Base-by-base conservation (phyloP, 2,329 filamentous ascomycete genomes). In the Cladophialophora bantiana region DNA sequence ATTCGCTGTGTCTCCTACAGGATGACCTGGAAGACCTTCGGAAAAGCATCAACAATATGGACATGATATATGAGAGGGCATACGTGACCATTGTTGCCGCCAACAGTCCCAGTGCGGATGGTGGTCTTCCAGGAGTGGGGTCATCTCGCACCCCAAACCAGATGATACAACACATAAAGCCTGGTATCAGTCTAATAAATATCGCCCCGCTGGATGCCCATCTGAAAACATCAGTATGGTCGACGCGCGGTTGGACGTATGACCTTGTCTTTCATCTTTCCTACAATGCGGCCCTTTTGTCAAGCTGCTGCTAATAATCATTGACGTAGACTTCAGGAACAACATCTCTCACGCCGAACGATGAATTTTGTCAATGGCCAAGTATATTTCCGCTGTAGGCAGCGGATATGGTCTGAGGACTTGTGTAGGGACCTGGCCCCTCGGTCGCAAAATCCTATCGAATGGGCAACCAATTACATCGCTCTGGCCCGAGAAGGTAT, bases 1-100 rank as follows among this genome's bases (percentile, higher is more conserved):
- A 63, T 35, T 55, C 50, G 31, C 53, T 55, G 35, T 63, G 60
- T 12, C 35, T 63, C 18, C 31, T 55, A 13, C 60, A 63, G n/a
- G 50, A 63, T 18, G 60, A 63, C 31, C 26, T 42, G 15, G 52
- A 34, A 13, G 50, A 63, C 15, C 35, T 34, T 20, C 12, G 31
- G 9, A 15, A 38, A 12, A 38, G 32, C 13, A 63, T 63, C 18
- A 38, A 10, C 4, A 40, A 63, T 18, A 57, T 63, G 60, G 60
- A 63, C 32, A 50, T 63, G 32, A 53, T 63, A 6, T 63, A 57
- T 38, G 48, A 56, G 53, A 36, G 18, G 7, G 34, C 60, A 35
- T 63, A 55, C 20, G 50, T 57, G 6, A 63, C 60, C 2, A 18
- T 63, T 18, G 42, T 63, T 1, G 60, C 60, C 7, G 60, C 60